Evolutionary conservation across 371 early-diverging fungal genomes (phyloP).

Genomic region (Ordospora pajunii): DNA sequence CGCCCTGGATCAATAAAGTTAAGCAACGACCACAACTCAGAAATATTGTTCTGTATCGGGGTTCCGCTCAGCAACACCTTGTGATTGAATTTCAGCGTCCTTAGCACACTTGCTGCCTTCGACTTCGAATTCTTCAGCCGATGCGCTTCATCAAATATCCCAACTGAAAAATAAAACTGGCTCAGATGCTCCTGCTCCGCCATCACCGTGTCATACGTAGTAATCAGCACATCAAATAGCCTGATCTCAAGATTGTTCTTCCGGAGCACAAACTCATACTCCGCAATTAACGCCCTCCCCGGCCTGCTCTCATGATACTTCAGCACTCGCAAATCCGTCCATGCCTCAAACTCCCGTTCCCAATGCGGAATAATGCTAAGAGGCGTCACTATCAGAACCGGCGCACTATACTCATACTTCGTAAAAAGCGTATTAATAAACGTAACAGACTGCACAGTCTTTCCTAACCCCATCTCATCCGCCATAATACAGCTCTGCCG

Average conservation of each 20-base stretch:
- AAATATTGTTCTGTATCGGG: slow-evolving; percentile 92
- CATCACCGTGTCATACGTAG: slow-evolving; percentile 90
- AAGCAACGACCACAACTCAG: slow-evolving; percentile 92
- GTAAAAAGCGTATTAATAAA: slow-evolving; percentile 76
- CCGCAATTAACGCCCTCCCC: slow-evolving; percentile 68
- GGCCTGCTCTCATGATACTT: slow-evolving; percentile 76
- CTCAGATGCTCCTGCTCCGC: slow-evolving; percentile 73
- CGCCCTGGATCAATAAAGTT: slow-evolving; percentile 90
- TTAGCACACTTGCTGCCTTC: slow-evolving; percentile 76
- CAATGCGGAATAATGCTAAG: slow-evolving; percentile 93
- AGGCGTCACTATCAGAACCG: slow-evolving; percentile 85
- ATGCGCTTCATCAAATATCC: slow-evolving; percentile 96
- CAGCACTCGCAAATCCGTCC: slow-evolving; percentile 81
- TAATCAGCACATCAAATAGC: slow-evolving; percentile 82
- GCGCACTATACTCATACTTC: slow-evolving; percentile 69
- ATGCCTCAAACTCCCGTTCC: slow-evolving; percentile 77
- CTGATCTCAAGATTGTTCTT: slow-evolving; percentile 66
- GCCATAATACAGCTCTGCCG: slow-evolving; percentile 93
- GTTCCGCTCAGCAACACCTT: slow-evolving; percentile 93
- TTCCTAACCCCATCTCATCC: slow-evolving; percentile 97
- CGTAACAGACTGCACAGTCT: slow-evolving; percentile 90
- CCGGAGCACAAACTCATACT: slow-evolving; percentile 67
- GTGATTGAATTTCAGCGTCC: slow-evolving; percentile 72
- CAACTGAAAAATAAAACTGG: slow-evolving; percentile 78
- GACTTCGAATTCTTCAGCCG: slow-evolving; percentile 96